Conservation (phyloP, 305 asterid genomes). For the Nicotiana rustica region DNA sequence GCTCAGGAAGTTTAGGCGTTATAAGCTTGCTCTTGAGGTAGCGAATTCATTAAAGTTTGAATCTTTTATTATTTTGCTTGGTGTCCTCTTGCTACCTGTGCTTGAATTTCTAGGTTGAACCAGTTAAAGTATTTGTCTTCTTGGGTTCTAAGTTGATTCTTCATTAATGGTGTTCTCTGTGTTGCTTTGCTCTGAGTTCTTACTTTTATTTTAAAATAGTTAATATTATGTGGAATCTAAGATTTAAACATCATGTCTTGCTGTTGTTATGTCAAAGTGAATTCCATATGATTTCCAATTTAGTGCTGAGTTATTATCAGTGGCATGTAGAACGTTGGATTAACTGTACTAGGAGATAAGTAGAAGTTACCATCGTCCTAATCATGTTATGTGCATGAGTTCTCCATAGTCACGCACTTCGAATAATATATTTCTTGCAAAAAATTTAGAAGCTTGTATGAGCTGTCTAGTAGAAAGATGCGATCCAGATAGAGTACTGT, state of each 20-base stretch:
- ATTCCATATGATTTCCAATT: background rate
- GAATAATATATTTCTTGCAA: background rate
- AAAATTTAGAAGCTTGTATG: background rate
- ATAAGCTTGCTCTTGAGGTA: constrained; percentile 84
- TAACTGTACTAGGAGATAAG: background rate
- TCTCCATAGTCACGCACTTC: background rate
- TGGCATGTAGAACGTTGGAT: background rate
- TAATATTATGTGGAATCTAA: background rate
- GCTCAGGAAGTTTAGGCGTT: constrained; percentile 84
- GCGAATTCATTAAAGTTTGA: background rate
- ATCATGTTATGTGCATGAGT: background rate
- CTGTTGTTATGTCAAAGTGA: background rate
- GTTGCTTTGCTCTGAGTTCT: background rate
- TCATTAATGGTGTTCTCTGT: background rate
- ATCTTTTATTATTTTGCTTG: background rate
- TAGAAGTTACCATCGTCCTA: background rate
- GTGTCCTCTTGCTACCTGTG: background rate
- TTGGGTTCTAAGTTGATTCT: background rate
- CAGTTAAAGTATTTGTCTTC: background rate
- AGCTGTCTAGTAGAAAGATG: background rate
- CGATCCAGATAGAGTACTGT: background rate
- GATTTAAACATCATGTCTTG: background rate
- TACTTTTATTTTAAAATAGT: background rate
- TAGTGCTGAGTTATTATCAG: too few species aligned
- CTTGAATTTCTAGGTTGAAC: background rate